Evolutionary conservation across 441 rosid species (phyloP), one percentile per base, ranked within the genome.

Genomic region (Erodium texanum): DNA sequence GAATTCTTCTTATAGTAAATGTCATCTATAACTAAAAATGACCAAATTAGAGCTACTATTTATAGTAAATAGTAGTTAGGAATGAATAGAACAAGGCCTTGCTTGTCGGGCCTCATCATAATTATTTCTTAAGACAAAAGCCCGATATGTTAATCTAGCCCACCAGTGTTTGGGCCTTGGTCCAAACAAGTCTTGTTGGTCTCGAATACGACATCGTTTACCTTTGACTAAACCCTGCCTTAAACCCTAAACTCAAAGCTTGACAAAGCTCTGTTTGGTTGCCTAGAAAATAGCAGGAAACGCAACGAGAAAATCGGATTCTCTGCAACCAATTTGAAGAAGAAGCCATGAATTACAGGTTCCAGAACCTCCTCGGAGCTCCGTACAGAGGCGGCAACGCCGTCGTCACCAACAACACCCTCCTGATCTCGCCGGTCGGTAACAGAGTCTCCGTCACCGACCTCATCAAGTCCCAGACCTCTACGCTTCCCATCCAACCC

Each of bases 351-450:
- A 85, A 90, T 74, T 90, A 85, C 75, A 81, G 87, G 20, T 92
- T 94, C 74, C 93, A 88, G 22, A 92, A 95, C 69, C 87, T 92
- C 73, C 80, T 92, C 0, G 96, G 96, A 43, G 98, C 97, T 18
- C 96, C 98, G 7, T 95, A 90, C 81, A 77, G 96, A 61, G 98
- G 99, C 70, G 98, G 98, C 62, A 83, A 92, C 70, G 95, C 83
- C 64, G 72, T 86, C 20, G 38, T 95, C 32, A 75, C 83, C 3
- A 84, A 84, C 52, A 87, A 86, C 72, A 82, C 89, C 12, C 90
- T 79, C 70, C 81, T 92, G 16, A 82, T 95, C 58, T 88, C 96
- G 41, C 89, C 97, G 0, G 90, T 95, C 52, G 94, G 97, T 3
- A 95, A 95, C 82, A 84, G 98, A 7, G 81, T 95, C 77, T 84